Evolutionary conservation across 78 protist genomes (phyloP).

Genomic region (Isochrysis galbana): DNA sequence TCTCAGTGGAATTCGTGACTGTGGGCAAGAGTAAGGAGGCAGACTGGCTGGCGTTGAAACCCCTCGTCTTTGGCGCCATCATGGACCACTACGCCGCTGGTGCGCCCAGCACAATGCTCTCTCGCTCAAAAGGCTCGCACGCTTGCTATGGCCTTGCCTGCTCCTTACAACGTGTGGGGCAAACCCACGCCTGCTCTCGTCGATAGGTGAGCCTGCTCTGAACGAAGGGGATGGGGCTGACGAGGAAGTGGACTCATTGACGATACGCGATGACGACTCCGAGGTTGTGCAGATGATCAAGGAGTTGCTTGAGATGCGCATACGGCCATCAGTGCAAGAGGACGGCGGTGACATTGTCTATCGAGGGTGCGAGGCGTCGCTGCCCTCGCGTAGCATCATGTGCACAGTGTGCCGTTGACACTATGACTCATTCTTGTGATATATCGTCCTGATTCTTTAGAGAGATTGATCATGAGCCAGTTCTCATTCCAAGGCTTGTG

Average conservation of each 20-base stretch:
- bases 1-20: conserved; percentile 69
- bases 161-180: not conserved
- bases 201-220: too few species aligned
- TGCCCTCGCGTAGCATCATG: not conserved
- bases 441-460: too few species aligned
- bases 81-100: not conserved
- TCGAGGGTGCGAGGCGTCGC: conserved; percentile 47
- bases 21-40: conserved; percentile 66
- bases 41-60: conserved; percentile 43
- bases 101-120: not conserved
- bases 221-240: too few species aligned
- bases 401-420: not conserved
- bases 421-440: too few species aligned
- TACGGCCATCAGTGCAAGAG: conserved; percentile 83
- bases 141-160: not conserved
- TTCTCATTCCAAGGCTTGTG: too few species aligned
- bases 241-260: not conserved
- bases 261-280: conserved; percentile 47
- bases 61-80: conserved; percentile 58
- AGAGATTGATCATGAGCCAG: too few species aligned
- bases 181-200: not conserved
- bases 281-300: conserved; percentile 77
- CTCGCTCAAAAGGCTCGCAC: not conserved
- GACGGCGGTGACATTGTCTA: conserved; percentile 87
- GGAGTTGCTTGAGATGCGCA: conserved; percentile 78